Conservation (phyloP, 805 yeast species). For the Starmerella asiatica region DNA sequence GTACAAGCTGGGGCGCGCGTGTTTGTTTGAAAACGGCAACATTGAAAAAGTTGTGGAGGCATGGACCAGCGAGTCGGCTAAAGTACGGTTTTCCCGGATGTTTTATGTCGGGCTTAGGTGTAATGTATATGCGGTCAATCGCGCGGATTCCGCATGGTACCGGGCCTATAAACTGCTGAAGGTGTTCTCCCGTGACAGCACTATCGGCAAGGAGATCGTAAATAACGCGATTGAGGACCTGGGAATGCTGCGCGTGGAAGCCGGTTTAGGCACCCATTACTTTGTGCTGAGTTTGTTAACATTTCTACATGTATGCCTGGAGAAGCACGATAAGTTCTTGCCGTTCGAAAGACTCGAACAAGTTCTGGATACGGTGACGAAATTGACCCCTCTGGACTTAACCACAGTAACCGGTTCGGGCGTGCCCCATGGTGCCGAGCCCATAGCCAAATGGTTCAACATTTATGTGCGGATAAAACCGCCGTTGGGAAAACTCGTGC, state of each 20-base stretch:
- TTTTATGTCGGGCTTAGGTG: constrained; percentile 7
- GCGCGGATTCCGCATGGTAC: constrained; percentile 18
- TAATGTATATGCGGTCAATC: constrained; percentile 6
- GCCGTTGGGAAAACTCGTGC: background rate
- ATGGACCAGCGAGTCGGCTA: constrained; percentile 3
- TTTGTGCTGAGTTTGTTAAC: background rate
- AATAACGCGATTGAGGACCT: background rate
- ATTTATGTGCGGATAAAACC: background rate
- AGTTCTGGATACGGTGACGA: background rate
- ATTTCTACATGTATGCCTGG: too few relatives aligned
- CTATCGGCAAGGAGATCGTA: background rate
- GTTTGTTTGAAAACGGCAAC: background rate
- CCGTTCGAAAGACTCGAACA: background rate
- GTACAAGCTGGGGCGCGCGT: background rate
- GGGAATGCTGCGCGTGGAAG: background rate
- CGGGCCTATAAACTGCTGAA: constrained; percentile 2
- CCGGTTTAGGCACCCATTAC: background rate
- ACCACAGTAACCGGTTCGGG: background rate
- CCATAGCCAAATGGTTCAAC: constrained; percentile 7
- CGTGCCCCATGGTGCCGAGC: background rate
- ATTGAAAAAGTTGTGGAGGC: background rate
- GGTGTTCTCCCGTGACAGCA: background rate
- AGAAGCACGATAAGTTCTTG: background rate
- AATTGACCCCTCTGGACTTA: background rate
- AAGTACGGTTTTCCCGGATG: constrained; percentile 1